phyloP scores from a whole-genome alignment of 2,329 filamentous ascomycete genomes.

The Fusarium siculi region DNA sequence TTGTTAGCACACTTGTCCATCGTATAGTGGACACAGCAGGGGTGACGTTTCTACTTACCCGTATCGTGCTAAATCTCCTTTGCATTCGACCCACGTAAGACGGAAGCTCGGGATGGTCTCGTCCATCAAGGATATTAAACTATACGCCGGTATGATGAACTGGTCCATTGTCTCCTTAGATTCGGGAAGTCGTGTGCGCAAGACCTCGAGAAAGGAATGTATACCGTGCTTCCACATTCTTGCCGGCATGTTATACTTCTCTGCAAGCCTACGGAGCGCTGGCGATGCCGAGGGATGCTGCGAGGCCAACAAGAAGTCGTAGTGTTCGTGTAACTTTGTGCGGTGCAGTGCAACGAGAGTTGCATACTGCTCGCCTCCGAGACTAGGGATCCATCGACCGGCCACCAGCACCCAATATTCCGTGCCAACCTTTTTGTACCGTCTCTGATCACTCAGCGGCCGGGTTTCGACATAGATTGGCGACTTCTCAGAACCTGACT shows the following conservation, averaged over 20 bases:
- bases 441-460: not conserved
- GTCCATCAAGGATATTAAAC: conserved; percentile 86
- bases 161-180: not conserved
- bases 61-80: conserved; percentile 80
- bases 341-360: not conserved
- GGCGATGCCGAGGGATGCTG: not conserved
- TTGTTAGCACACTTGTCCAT: not conserved
- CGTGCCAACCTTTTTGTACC: not conserved
- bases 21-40: not conserved
- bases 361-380: not conserved
- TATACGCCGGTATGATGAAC: conserved; percentile 79
- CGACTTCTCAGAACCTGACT: not conserved
- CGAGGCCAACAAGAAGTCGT: not conserved
- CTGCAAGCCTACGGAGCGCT: no score
- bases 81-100: conserved; percentile 92
- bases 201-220: not conserved
- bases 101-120: conserved; percentile 85
- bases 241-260: not conserved
- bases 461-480: not conserved
- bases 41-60: not conserved
- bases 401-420: not conserved
- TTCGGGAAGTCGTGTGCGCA: not conserved
- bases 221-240: not conserved
- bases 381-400: not conserved
- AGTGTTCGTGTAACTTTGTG: not conserved